Conservation (phyloP, 2,329 filamentous ascomycete genomes). For the Microsporum ferrugineum region DNA sequence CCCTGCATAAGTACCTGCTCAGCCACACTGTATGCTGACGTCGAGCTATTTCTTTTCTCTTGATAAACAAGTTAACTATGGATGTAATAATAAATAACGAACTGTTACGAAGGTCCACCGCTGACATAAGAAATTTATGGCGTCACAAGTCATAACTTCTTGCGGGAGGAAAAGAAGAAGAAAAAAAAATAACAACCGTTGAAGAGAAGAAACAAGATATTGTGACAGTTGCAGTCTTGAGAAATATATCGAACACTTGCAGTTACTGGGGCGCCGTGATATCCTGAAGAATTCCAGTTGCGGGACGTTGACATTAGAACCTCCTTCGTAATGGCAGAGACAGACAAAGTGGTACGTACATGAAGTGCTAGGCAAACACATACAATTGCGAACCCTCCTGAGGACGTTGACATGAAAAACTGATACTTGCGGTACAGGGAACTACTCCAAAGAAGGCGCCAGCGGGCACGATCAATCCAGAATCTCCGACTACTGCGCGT, state of each 20-base stretch:
- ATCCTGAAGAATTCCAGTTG: too few relatives aligned
- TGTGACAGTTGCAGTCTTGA: background rate
- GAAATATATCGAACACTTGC: background rate
- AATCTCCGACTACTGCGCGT: constrained; percentile 46
- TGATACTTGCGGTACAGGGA: background rate
- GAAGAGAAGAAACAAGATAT: background rate
- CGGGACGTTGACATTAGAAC: background rate
- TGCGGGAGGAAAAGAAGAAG: background rate
- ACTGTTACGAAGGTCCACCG: background rate
- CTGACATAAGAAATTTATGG: background rate
- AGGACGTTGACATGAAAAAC: background rate
- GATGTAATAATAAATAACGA: too few relatives aligned
- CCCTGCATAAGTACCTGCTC: too few relatives aligned
- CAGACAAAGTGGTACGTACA: constrained; percentile 10
- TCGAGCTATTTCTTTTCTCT: background rate
- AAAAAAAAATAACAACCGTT: background rate
- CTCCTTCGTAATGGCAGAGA: constrained; percentile 10
- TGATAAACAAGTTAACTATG: too few relatives aligned
- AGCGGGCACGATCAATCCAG: constrained; percentile 28
- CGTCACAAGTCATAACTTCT: background rate
- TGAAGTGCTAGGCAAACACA: background rate
- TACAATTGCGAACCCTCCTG: background rate
- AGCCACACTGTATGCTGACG: too few relatives aligned
- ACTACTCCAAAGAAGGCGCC: background rate
- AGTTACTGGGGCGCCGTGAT: background rate